Percentiles rank a stretch among this genome's conserved stretches.
These are phyloP conservation scores for Cordyceps cicadae DNA, from an alignment of 2,329 filamentous ascomycete genomes.

Conservation along the genomic window DNA sequence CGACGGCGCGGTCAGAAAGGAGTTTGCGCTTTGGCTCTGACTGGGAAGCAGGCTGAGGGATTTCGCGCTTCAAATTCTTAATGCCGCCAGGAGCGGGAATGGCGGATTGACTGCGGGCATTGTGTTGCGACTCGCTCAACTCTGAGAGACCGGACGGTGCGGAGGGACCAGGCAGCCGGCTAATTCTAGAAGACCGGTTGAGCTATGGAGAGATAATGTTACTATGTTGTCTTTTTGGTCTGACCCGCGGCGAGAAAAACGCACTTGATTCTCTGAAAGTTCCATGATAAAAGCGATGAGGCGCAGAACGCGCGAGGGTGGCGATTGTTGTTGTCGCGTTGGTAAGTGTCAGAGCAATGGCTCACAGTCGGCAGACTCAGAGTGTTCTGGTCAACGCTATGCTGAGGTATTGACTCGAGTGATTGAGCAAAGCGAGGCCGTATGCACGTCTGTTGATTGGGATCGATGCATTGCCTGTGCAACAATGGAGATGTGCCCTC, in stretches of 20 bases:
- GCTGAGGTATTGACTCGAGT: neutral
- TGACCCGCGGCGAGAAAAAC: neutral
- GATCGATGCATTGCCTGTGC: neutral
- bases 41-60: slow-evolving; percentile 39
- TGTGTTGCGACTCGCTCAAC: slow-evolving; percentile 53
- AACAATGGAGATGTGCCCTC: neutral
- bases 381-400: neutral
- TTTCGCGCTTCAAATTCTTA: slow-evolving; percentile 44
- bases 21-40: slow-evolving; percentile 55
- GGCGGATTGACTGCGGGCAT: slow-evolving; percentile 40
- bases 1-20: slow-evolving; percentile 45
- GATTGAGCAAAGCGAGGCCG: neutral
- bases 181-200: slow-evolving; percentile 8
- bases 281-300: slow-evolving; percentile 3
- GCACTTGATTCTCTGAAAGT: slow-evolving; percentile 9
- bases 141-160: slow-evolving; percentile 35
- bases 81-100: slow-evolving; percentile 29
- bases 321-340: neutral
- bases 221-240: neutral
- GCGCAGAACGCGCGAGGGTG: neutral
- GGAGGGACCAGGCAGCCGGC: slow-evolving; percentile 11
- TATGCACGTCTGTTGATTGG: neutral
- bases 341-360: neutral
- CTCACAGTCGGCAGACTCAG: neutral
- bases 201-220: neutral